Evolutionary conservation across 2,329 filamentous ascomycete species (phyloP), one percentile per base, ranked within the genome.

Genomic region (Bipolaris victoriae): DNA sequence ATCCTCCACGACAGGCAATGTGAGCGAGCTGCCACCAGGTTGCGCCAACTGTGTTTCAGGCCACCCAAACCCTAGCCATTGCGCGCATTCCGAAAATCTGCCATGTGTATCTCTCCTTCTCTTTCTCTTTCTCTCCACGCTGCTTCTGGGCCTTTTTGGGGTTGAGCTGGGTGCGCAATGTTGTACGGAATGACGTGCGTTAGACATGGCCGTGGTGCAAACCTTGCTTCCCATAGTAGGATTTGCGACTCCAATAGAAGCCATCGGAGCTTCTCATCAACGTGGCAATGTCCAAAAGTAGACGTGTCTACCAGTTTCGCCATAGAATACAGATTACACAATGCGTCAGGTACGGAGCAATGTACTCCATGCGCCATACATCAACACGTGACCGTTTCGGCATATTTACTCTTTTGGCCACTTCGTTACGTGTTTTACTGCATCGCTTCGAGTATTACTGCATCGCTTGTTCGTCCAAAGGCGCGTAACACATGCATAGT

Each of bases 31-130:
- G 53, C 51, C 45, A 49, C 45, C 33, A 49, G 26, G 40, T 55
- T 31, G 51, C 46, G 55, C 49, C 56, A 52, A 47, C 43, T 37
- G 18, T 51, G 56, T 58, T 63, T 60, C 58, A 55, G 49, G 39
- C 41, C 46, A 45, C 33, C 29, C 51, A 45, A 35, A 55, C n/a
- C 26, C 29, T 49, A 22, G n/a, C 13, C 41, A 49, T 50, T 26
- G 37, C 52, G 46, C 40, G 20, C 37, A 51, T 33, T 16, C 49
- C 33, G 16, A 35, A 36, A 43, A 24, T 49, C 44, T 10, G 26
- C 26, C 9, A 29, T 29, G 26, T 29, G 26, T 29, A 10, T 10
- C 26, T 29, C 26, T 29, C 26, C 7, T 6, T 26, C 24, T 26
- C 24, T 24, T 29, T 29, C 26, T 29, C 26, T 10, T 29, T 29